A percentile compares a stretch with the other conserved stretches of the same genome.
Conservation (phyloP, 1,139 yeast species). For the Hemisphaericaspora subhashii region DNA sequence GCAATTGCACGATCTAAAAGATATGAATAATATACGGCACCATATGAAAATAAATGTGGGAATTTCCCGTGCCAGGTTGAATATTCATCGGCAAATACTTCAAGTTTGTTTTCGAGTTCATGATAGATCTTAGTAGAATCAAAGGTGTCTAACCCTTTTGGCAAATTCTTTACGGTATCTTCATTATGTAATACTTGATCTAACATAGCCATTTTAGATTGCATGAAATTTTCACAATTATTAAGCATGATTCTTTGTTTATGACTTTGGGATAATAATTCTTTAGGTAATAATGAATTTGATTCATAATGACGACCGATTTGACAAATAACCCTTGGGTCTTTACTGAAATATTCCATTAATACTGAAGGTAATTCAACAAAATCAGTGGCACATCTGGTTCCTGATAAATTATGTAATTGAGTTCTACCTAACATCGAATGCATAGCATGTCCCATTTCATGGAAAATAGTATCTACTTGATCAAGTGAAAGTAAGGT, state of each 20-base stretch:
- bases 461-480: slow-evolving; percentile 93
- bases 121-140: slow-evolving; percentile 66
- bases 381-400: slow-evolving; percentile 93
- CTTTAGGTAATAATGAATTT: slow-evolving; percentile 57
- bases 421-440: slow-evolving; percentile 93
- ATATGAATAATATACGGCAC: slow-evolving; percentile 92
- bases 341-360: slow-evolving; percentile 91
- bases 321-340: slow-evolving; percentile 67
- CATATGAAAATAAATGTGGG: slow-evolving; percentile 91
- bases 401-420: slow-evolving; percentile 89
- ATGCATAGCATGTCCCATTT: slow-evolving; percentile 99
- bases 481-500: slow-evolving; percentile 68
- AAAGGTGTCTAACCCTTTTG: slow-evolving; percentile 26
- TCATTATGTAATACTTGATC: slow-evolving; percentile 75
- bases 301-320: slow-evolving; percentile 79
- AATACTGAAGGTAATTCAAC: slow-evolving; percentile 94
- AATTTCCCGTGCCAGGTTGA: slow-evolving; percentile 94
- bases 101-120: slow-evolving; percentile 54
- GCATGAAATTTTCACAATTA: slow-evolving; percentile 79
- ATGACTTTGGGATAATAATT: slow-evolving; percentile 51
- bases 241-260: slow-evolving; percentile 55
- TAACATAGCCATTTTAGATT: slow-evolving; percentile 83
- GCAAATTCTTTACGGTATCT: slow-evolving; percentile 36
- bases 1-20: slow-evolving; percentile 92
- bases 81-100: slow-evolving; percentile 58